Base-by-base conservation (phyloP, 306 rosid species). In the Ochetophila trinervis region DNA sequence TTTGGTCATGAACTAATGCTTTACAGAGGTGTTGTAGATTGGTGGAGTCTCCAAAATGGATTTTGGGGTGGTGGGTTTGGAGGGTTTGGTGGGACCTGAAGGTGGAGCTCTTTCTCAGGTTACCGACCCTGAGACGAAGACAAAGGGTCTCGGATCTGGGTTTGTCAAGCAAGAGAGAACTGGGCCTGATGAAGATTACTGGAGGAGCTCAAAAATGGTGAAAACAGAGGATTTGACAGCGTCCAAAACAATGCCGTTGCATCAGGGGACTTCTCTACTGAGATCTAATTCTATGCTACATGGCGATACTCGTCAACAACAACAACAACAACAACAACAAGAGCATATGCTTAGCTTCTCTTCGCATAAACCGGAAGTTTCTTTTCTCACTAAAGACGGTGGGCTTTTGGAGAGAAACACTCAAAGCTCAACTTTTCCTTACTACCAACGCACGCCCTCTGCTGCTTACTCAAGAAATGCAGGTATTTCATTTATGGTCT, bases 331-430 rank as follows among this genome's bases (percentile, higher is more conserved):
- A 27, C 32, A 27, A 27, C 78, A 63, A 34, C 76, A 73, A 58
- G 87, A 74, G 68, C 87, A 73, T 30, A 76, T 76, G 87, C 85
- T 79, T n/a, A 79, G 85, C 79, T 83, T 83, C 79, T 74, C 87
- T 62, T 62, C 79, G 27, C 35, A 20, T 51, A 76, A 75, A 69
- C 58, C 87, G 42, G 77, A 71, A 19, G 68, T 66, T 61, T 36
- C 48, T 20, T 68, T 71, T 69, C 73, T 52, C 14, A 45, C 18
- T 48, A 77, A 73, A 63, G 77, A 77, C 37, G 65, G 73, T 65
- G 66, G 63, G 5, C 23, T 59, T 12, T 42, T 34, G 22, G 55
- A 57, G 3, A 67, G 66, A 9, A 24, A 6, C 66, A 35, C 53
- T 44, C 76, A 68, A 17, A 27, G 8, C 73, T 68, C 80, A 32